Conservation (phyloP, 1,284 basidiomycete species). For the Sanghuangporus baumii region DNA sequence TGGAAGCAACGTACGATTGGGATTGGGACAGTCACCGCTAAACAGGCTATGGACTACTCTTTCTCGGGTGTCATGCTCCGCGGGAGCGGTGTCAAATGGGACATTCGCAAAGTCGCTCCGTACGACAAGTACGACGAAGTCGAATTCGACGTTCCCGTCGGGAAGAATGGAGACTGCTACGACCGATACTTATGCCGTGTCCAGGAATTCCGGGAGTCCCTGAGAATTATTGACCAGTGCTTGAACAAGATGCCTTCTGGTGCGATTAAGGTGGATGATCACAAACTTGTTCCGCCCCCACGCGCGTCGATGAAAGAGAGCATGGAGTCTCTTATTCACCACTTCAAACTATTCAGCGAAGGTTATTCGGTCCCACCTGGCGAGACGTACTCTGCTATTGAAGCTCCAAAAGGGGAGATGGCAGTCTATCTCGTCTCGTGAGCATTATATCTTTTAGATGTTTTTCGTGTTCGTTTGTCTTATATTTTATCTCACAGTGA, state of each 20-base stretch:
- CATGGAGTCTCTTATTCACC: conserved; percentile 97
- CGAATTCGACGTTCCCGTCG: conserved; percentile 95
- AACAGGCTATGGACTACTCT: conserved; percentile 89
- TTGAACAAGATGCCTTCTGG: conserved; percentile 97
- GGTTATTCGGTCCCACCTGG: conserved; percentile 97
- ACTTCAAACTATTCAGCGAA: conserved; percentile 98
- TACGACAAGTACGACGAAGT: conserved; percentile 99
- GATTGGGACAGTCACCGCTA: conserved; percentile 87
- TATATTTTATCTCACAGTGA: conserved; percentile 42
- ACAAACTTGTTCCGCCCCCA: conserved; percentile 97
- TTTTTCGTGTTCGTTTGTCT: not conserved
- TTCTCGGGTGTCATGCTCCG: conserved; percentile 98
- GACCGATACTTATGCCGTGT: conserved; percentile 96
- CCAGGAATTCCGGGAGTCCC: conserved; percentile 95
- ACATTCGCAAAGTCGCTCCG: conserved; percentile 86
- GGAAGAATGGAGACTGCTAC: conserved; percentile 96
- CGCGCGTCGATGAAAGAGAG: conserved; percentile 98
- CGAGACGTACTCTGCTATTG: conserved; percentile 96
- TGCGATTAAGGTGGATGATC: conserved; percentile 92
- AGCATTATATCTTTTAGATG: conserved; percentile 25
- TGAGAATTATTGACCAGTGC: conserved; percentile 89
- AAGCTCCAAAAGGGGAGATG: conserved; percentile 99
- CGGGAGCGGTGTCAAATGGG: conserved; percentile 94
- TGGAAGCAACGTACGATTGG: conserved; percentile 96
- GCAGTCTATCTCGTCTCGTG: conserved; percentile 91